Evolutionary conservation across 2,329 filamentous ascomycete genomes (phyloP).

Genomic region (Fulvia fulva): DNA sequence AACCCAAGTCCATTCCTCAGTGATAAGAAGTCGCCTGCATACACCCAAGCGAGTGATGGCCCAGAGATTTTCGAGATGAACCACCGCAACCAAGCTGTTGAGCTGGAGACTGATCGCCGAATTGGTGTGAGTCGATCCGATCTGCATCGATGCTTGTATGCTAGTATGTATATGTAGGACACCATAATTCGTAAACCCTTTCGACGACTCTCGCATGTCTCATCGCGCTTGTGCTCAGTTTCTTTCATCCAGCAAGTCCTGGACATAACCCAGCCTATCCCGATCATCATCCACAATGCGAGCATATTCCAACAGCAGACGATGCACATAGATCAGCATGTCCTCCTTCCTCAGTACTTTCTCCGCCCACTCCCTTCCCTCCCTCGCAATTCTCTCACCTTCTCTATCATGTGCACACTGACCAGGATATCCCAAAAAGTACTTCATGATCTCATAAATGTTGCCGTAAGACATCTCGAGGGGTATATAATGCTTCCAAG

Average conservation of each 20-base stretch:
- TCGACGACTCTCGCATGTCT: no score
- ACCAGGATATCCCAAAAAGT: constrained; percentile 32
- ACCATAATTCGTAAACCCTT: no score
- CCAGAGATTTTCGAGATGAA: no score
- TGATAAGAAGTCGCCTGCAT: no score
- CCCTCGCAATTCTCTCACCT: constrained; percentile 61
- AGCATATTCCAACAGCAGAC: constrained; percentile 73
- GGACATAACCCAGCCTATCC: constrained; percentile 40
- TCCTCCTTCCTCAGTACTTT: constrained; percentile 65
- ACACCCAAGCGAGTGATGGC: no score
- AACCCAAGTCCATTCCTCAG: no score
- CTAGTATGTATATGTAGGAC: no score
- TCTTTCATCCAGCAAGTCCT: not conserved
- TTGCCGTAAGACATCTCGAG: constrained; percentile 72
- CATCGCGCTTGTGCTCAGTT: no score
- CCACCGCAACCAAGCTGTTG: no score
- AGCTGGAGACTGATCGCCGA: no score
- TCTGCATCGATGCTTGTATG: no score
- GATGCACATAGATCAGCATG: constrained; percentile 76
- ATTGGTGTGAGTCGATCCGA: no score
- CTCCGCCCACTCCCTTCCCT: constrained; percentile 62
- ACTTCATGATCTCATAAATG: constrained; percentile 69
- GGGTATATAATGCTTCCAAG: constrained; percentile 79
- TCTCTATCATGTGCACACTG: constrained; percentile 35
- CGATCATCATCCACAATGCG: constrained; percentile 61